Evolutionary conservation across 2,329 filamentous ascomycete species (phyloP).

Genomic region (Aureobasidium sp.): DNA sequence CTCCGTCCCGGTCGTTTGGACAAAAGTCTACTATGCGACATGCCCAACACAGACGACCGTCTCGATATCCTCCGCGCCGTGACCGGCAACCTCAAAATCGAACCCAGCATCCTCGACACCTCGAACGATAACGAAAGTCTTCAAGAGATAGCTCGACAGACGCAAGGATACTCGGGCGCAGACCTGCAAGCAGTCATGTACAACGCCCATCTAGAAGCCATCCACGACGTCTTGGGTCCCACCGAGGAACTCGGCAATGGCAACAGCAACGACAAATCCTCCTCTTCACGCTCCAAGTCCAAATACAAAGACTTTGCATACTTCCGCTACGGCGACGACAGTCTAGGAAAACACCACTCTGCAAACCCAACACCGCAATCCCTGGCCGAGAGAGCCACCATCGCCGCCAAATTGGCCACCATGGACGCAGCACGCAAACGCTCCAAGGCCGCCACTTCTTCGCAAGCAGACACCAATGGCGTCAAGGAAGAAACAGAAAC

Average conservation of each 20-base stretch:
- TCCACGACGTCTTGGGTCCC: conserved; percentile 76
- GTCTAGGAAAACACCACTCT: conserved; percentile 29
- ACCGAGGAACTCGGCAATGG: conserved; percentile 28
- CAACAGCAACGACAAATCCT: conserved; percentile 26
- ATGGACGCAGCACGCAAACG: conserved; percentile 66
- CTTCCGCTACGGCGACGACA: conserved; percentile 67
- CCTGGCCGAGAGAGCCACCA: conserved; percentile 71
- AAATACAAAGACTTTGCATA: conserved; percentile 59
- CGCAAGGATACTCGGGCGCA: conserved; percentile 87
- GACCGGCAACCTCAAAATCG: conserved; percentile 72
- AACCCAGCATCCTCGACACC: conserved; percentile 53
- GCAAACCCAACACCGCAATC: conserved; percentile 43
- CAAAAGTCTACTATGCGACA: conserved; percentile 86
- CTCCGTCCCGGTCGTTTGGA: conserved; percentile 87
- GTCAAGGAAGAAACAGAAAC: conserved; percentile 22
- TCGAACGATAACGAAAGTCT: conserved; percentile 34
- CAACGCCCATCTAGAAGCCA: conserved; percentile 93
- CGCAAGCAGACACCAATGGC: not conserved
- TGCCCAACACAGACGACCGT: conserved; percentile 72
- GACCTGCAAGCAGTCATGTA: conserved; percentile 93
- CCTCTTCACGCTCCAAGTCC: conserved; percentile 16
- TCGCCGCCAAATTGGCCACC: conserved; percentile 73
- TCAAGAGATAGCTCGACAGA: conserved; percentile 67
- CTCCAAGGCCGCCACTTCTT: conserved; percentile 36
- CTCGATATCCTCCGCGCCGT: conserved; percentile 82